Conservation (phyloP, 2,329 filamentous ascomycete species). For the Epichloe brachyelytri region DNA sequence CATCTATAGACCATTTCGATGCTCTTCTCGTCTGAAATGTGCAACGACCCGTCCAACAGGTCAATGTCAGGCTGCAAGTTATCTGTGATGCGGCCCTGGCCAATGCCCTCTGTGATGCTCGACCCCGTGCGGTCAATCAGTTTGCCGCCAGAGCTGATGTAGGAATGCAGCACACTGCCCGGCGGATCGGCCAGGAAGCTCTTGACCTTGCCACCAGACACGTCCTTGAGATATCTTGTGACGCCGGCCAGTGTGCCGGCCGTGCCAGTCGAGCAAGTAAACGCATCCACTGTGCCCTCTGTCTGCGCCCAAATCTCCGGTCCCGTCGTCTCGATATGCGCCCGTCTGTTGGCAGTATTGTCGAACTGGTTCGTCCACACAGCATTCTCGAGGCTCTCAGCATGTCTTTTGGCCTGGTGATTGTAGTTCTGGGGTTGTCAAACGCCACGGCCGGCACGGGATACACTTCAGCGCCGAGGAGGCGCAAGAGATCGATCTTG, state of each 20-base stretch:
- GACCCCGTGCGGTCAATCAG: conserved; percentile 69
- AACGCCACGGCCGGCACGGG: conserved; percentile 93
- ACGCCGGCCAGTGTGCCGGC: conserved; percentile 82
- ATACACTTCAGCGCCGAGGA: conserved; percentile 89
- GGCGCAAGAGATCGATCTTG: conserved; percentile 84
- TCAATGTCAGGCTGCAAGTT: conserved; percentile 79
- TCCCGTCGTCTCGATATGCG: conserved; percentile 92
- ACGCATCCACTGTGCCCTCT: conserved; percentile 71
- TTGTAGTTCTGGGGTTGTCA: conserved; percentile 95
- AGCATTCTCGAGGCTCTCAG: conserved; percentile 72
- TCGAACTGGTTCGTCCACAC: conserved; percentile 99
- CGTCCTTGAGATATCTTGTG: conserved; percentile 79
- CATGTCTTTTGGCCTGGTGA: conserved; percentile 83
- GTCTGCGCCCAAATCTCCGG: conserved; percentile 98
- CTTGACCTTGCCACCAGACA: conserved; percentile 66
- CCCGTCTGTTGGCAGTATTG: conserved; percentile 83
- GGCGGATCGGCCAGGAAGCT: conserved; percentile 88
- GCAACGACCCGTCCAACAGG: conserved; percentile 70
- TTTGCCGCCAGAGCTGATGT: conserved; percentile 74
- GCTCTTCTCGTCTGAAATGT: conserved; percentile 83
- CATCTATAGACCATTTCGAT: conserved; percentile 97
- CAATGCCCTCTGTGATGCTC: conserved; percentile 95
- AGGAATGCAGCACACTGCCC: conserved; percentile 83
- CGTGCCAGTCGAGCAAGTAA: conserved; percentile 90
- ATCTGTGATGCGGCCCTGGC: conserved; percentile 91